Conservation (phyloP, 1,139 yeast species). For the Kodamaea anthophila region DNA sequence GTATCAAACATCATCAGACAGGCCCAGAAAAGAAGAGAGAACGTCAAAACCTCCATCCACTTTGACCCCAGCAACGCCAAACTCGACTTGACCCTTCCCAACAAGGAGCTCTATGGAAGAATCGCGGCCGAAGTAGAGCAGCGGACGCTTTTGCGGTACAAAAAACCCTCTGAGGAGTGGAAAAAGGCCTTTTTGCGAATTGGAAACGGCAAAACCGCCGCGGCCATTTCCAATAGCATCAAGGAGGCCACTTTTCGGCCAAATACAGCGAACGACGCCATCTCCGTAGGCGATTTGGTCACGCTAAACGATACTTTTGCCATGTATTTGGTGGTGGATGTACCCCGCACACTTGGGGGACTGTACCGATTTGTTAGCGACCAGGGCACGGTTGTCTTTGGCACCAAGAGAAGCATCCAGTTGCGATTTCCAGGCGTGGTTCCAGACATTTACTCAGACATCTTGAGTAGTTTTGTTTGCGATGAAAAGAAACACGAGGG, state of each 20-base stretch:
- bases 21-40: too few species aligned
- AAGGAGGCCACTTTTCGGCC: conserved; percentile 23
- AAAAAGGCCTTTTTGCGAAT: not conserved
- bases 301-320: conserved; percentile 27
- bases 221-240: conserved; percentile 9
- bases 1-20: too few species aligned
- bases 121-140: conserved; percentile 13
- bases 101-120: conserved; percentile 10
- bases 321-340: conserved; percentile 27
- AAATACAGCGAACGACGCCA: conserved; percentile 16
- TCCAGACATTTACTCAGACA: conserved; percentile 22
- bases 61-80: conserved; percentile 13
- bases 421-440: conserved; percentile 52
- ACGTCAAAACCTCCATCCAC: too few species aligned
- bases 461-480: conserved; percentile 23
- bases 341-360: conserved; percentile 24
- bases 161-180: conserved; percentile 21
- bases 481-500: conserved; percentile 28
- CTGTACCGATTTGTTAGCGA: conserved; percentile 48
- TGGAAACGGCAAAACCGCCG: not conserved
- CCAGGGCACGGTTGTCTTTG: conserved; percentile 51
- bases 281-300: conserved; percentile 37
- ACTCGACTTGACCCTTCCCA: conserved; percentile 11
- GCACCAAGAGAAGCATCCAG: conserved; percentile 38
- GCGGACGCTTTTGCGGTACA: conserved; percentile 16